phyloP scores from a whole-genome alignment of 2,329 filamentous ascomycete species.

The Elsinoe australis region DNA sequence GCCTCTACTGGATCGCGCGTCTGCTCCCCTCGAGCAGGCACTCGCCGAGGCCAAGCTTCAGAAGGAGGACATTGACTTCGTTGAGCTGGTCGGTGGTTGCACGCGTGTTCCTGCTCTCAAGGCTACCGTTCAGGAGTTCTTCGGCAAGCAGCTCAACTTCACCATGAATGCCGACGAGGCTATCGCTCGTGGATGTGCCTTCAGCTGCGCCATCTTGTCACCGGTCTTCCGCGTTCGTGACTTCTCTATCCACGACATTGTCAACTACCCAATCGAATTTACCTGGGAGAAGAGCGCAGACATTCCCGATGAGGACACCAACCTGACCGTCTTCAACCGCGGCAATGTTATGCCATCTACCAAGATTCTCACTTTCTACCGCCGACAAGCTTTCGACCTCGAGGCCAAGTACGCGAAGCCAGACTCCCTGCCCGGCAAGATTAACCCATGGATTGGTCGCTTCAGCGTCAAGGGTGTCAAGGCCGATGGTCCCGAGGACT shows the following conservation, averaged over 20 bases:
- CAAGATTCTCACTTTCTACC: constrained; percentile 98
- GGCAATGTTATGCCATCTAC: constrained; percentile 96
- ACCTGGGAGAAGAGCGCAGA: constrained; percentile 98
- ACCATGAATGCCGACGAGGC: constrained; percentile 98
- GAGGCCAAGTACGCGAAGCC: constrained; percentile 90
- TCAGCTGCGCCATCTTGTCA: constrained; percentile 94
- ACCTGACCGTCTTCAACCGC: constrained; percentile 92
- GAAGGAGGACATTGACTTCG: constrained; percentile 81
- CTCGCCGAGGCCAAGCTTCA: constrained; percentile 88
- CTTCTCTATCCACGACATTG: constrained; percentile 94
- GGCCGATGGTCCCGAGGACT: constrained; percentile 86
- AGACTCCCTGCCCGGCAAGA: constrained; percentile 77
- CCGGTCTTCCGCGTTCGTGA: constrained; percentile 97
- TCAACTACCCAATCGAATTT: constrained; percentile 97
- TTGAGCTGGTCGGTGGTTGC: constrained; percentile 91
- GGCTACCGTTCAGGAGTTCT: constrained; percentile 80
- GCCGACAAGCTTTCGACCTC: constrained; percentile 93
- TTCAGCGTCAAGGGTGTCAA: constrained; percentile 98
- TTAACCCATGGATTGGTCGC: constrained; percentile 88
- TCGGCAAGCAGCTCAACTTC: constrained; percentile 86
- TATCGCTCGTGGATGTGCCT: constrained; percentile 88
- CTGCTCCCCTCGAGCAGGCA: constrained; percentile 75
- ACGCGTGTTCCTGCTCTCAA: constrained; percentile 92
- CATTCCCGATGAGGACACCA: constrained; percentile 97
- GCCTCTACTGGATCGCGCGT: constrained; percentile 68